Base-by-base conservation (phyloP, 441 rosid species). In the Erodium texanum region DNA sequence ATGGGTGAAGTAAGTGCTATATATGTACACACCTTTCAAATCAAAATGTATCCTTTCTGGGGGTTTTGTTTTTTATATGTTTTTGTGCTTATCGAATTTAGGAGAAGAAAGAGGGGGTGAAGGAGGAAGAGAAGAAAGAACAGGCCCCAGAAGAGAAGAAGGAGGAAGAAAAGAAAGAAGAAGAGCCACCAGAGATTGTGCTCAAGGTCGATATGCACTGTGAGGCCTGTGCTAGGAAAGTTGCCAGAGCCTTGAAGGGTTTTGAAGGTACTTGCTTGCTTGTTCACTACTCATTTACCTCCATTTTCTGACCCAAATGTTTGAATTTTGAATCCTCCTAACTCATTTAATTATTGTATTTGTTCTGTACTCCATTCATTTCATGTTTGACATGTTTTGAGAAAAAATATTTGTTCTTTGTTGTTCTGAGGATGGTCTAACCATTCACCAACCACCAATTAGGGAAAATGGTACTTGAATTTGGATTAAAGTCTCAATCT, bases 151-250 rank as follows among this genome's bases (percentile, higher is more conserved):
- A 71, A 43, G 78, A 69, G 23, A 66, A 73, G 69, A 66, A 76
- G 12, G 64, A 78, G 29, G 29, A 27, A 27, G 29, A 27, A 27
- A 27, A 27, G 29, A 27, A 27, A 23, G 76, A 78, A 27, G 29
- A 27, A 22, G 76, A 64, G 68, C 66, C 75, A 48, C 76, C 75
- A 16, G 84, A 77, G 75, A 80, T 83, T 69, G 78, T 83, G 6
- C 82, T 83, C 77, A 83, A 79, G 73, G 84, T 83, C 72, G 83
- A 83, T 59, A 83, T 83, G 87, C 84, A 83, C 66, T 83, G 84
- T 67, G 78, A 79, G 74, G 87, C 84, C 8, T 83, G 87, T 59
- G 84, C 87, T 66, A 79, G 81, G 34, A 83, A 83, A 78, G 71
- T 79, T 73, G 79, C 82, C 0, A 75, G 68, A 64, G 74, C 83